Conservation (phyloP, 768 basidiomycete genomes). For the Kwoniella mangroviensis region DNA sequence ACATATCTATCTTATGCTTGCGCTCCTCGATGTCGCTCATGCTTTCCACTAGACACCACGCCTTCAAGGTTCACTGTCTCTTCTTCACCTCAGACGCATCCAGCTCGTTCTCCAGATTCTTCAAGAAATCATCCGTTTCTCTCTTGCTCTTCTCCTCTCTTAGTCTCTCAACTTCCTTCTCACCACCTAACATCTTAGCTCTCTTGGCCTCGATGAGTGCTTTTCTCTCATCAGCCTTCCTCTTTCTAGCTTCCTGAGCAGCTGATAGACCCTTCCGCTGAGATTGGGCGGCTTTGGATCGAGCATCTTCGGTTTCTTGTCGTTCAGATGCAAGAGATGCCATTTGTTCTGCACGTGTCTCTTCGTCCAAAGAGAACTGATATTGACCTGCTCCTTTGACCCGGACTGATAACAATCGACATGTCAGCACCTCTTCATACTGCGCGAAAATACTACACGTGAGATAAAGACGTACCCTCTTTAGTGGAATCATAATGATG, state of each 20-base stretch:
- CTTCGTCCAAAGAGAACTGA: conserved; percentile 86
- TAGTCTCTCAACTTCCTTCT: conserved; percentile 38
- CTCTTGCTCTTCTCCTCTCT: conserved; percentile 34
- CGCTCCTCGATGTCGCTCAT: neutral
- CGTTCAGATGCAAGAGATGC: conserved; percentile 72
- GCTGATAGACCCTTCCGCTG: conserved; percentile 44
- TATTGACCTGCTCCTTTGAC: conserved; percentile 90
- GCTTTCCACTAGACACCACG: no score
- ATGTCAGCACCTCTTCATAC: neutral
- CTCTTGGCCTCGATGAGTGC: conserved; percentile 52
- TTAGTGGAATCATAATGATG: conserved; percentile 84
- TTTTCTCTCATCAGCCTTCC: conserved; percentile 51
- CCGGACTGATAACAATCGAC: conserved; percentile 62
- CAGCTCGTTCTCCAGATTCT: conserved; percentile 36
- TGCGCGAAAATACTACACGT: neutral
- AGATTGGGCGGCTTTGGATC: conserved; percentile 59
- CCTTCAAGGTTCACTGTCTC: neutral
- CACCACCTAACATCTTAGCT: conserved; percentile 46
- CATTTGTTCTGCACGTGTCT: conserved; percentile 77
- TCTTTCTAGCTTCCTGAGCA: conserved; percentile 44
- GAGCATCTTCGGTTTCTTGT: conserved; percentile 71
- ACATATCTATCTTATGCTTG: neutral
- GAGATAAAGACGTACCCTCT: conserved; percentile 61
- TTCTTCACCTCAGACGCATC: neutral
- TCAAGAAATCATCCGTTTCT: conserved; percentile 46